Evolutionary conservation across 768 basidiomycete genomes (phyloP).

Genomic region (Lyophyllum atratum): DNA sequence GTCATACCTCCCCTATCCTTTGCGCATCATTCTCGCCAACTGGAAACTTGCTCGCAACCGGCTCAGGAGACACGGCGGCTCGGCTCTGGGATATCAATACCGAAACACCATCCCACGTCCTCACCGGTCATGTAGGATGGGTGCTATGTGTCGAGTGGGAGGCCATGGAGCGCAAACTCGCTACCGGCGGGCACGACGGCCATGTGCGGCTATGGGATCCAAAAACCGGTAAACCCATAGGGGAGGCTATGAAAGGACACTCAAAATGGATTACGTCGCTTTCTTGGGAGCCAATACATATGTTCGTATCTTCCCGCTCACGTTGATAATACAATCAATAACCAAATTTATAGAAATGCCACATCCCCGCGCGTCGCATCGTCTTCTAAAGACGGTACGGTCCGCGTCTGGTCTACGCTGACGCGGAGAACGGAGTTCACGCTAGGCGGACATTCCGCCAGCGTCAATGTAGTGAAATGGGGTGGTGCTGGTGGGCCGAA

Average conservation of each 20-base stretch:
- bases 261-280: conserved; percentile 96
- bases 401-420: conserved; percentile 87
- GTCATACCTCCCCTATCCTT: conserved; percentile 90
- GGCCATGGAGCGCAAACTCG: conserved; percentile 84
- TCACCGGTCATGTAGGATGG: conserved; percentile 93
- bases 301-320: conserved; percentile 43
- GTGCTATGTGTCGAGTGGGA: conserved; percentile 98
- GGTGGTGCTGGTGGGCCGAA: conserved; percentile 74
- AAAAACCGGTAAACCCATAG: conserved; percentile 83
- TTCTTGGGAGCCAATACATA: conserved; percentile 94
- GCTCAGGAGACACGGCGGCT: conserved; percentile 91
- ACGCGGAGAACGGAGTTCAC: conserved; percentile 77
- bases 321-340: not conserved
- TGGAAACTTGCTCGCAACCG: conserved; percentile 88
- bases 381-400: conserved; percentile 94
- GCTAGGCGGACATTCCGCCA: conserved; percentile 91
- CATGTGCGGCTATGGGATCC: conserved; percentile 94
- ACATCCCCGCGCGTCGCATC: conserved; percentile 85
- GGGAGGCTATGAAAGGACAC: conserved; percentile 90
- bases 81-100: conserved; percentile 94
- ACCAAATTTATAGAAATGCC: conserved; percentile 56
- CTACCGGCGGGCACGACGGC: conserved; percentile 93
- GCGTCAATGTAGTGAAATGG: conserved; percentile 96
- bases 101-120: conserved; percentile 86
- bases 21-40: conserved; percentile 97